These are phyloP conservation scores for Dissophora globulifera DNA, from an alignment of 192 early-diverging fungal species.

Conservation along the genomic window DNA sequence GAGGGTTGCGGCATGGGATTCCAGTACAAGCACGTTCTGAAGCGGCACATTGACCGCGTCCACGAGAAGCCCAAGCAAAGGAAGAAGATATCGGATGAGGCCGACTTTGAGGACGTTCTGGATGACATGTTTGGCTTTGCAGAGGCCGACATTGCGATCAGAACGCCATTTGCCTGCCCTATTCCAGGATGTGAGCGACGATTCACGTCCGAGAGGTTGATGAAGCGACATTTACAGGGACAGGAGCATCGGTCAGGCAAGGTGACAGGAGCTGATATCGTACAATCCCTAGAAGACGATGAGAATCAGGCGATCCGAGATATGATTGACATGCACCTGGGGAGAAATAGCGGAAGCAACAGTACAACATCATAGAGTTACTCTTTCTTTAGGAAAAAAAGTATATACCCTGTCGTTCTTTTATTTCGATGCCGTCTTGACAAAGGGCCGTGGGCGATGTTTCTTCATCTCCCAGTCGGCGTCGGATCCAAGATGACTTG, in stretches of 20 bases:
- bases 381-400: background rate
- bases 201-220: slow-evolving; percentile 11
- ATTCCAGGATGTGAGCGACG: slow-evolving; percentile 16
- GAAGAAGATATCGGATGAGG: slow-evolving; percentile 27
- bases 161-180: slow-evolving; percentile 25
- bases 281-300: slow-evolving; percentile 39
- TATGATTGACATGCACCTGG: slow-evolving; percentile 53
- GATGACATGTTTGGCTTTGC: slow-evolving; percentile 29
- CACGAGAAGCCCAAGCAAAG: slow-evolving; percentile 10
- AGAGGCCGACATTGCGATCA: slow-evolving; percentile 1
- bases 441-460: slow-evolving; percentile 49
- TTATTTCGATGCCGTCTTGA: slow-evolving; percentile 10
- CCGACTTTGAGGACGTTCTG: background rate
- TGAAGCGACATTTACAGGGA: slow-evolving; percentile 27
- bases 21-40: slow-evolving; percentile 31
- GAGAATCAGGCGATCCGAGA: slow-evolving; percentile 54
- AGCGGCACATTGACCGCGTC: slow-evolving; percentile 12
- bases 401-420: background rate
- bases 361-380: background rate
- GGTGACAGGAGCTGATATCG: background rate
- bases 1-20: slow-evolving; percentile 51
- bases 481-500: slow-evolving; percentile 59
- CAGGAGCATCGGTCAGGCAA: slow-evolving; percentile 1
- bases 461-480: slow-evolving; percentile 55
- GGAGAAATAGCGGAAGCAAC: background rate